phyloP scores from a whole-genome alignment of 1,284 basidiomycete species.

The Caloboletus firmus region DNA sequence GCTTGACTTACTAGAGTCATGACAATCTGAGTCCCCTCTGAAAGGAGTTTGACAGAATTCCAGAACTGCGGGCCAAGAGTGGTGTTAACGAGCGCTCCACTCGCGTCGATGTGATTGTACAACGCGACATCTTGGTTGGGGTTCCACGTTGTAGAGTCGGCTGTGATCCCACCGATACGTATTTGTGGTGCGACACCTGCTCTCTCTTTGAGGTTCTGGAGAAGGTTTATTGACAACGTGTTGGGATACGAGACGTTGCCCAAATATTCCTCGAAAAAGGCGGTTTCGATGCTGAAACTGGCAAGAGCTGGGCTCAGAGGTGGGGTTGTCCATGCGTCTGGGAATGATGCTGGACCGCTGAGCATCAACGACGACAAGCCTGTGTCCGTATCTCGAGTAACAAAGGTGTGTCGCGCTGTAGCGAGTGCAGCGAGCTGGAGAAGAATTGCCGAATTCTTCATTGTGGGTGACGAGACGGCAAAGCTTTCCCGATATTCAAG shows the following conservation, averaged over 20 bases:
- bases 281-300: slow-evolving; percentile 54
- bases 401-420: slow-evolving; percentile 13
- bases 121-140: slow-evolving; percentile 39
- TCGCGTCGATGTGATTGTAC: slow-evolving; percentile 44
- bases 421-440: slow-evolving; percentile 7
- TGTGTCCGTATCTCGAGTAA: slow-evolving; percentile 1
- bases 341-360: slow-evolving; percentile 41
- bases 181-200: slow-evolving; percentile 47
- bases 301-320: slow-evolving; percentile 43
- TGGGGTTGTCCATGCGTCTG: slow-evolving; percentile 42
- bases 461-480: slow-evolving; percentile 1
- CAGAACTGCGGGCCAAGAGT: slow-evolving; percentile 51
- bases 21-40: slow-evolving; percentile 45
- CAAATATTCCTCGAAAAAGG: slow-evolving; percentile 48
- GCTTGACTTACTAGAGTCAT: slow-evolving; percentile 41
- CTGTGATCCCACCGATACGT: slow-evolving; percentile 52
- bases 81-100: slow-evolving; percentile 46
- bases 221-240: slow-evolving; percentile 40
- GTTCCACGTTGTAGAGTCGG: slow-evolving; percentile 51
- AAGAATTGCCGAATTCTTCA: slow-evolving; percentile 7
- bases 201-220: slow-evolving; percentile 45
- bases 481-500: background rate
- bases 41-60: slow-evolving; percentile 45
- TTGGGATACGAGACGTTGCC: slow-evolving; percentile 47
- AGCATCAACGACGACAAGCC: slow-evolving; percentile 34